Evolutionary conservation across 257 asterid genomes (phyloP), one percentile per base, ranked within the genome.

Genomic region (Plectranthus barbatus): DNA sequence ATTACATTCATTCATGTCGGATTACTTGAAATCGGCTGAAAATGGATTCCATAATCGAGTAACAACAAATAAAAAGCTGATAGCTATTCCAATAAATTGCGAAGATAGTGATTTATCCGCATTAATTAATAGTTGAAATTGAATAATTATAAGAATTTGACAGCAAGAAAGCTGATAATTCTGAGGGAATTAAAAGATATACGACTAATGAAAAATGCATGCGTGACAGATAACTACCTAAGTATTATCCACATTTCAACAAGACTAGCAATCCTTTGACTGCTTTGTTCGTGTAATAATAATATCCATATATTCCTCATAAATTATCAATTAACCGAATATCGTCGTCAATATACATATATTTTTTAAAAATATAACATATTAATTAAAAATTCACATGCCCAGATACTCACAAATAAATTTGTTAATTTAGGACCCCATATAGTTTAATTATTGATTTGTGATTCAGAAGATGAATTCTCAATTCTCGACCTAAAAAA

Each of bases 191-290:
- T 45, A 12, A 29, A 9, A 2, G 19, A 18, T n/a, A 54, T 49
- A 53, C 14, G 33, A 33, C 46, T 20, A 57, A 57, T 57, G 1
- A 57, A 37, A 5, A 42, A 7, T 10, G 36, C 41, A 49, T 7
- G 0, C 12, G 24, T 9, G 49, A 68, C 56, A 39, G 14, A 12
- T 42, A 50, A 68, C 21, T 36, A 40, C 74, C 62, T 69, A 69
- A 60, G 18, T 60, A 50, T 18, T 41, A 51, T 69, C 63, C 52
- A 45, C 23, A 56, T 9, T 34, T 18, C 45, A 48, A 57, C 59
- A 48, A 68, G 54, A 45, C 20, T 36, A 7, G 0, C n/a, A 8
- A 20, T 40, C 6, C 12, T 19, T 19, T 17, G 17, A 46, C 19
- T 57, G 49, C 34, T 56, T 19, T 19, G 1, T 6, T 36, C 17